These are phyloP conservation scores for Saturnispora kantuleensis DNA, from an alignment of 805 yeast genomes.

Conservation along the genomic window DNA sequence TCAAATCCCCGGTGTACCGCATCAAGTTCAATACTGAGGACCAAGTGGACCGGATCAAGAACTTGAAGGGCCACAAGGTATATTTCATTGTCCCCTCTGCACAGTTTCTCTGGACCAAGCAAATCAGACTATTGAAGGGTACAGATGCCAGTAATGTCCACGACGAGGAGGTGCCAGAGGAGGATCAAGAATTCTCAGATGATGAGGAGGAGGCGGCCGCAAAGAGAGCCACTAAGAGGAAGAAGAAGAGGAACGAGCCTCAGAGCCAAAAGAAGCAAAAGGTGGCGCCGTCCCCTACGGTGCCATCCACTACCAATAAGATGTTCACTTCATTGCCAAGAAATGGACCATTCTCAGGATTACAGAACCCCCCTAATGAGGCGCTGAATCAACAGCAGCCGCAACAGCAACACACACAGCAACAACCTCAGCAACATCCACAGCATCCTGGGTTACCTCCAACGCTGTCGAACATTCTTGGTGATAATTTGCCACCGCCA, in stretches of 20 bases:
- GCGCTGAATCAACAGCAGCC: not conserved
- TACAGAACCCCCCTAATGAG: too few relatives aligned
- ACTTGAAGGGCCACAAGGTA: constrained; percentile 45
- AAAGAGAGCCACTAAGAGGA: constrained; percentile 54
- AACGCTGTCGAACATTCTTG: not conserved
- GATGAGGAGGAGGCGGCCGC: constrained; percentile 79
- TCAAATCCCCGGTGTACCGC: constrained; percentile 72
- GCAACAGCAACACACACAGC: constrained; percentile 13
- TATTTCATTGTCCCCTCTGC: constrained; percentile 77
- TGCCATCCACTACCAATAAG: constrained; percentile 4
- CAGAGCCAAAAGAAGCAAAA: constrained; percentile 6
- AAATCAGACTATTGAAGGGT: constrained; percentile 64
- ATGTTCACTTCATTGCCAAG: constrained; percentile 11
- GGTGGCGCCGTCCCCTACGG: not conserved
- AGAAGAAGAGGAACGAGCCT: constrained; percentile 28
- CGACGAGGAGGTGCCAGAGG: constrained; percentile 89
- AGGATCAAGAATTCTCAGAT: constrained; percentile 91
- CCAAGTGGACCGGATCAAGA: constrained; percentile 37
- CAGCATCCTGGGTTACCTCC: not conserved
- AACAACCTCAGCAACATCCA: constrained; percentile 11
- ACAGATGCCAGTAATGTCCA: constrained; percentile 91
- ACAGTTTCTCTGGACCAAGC: constrained; percentile 66
- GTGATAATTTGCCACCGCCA: not conserved
- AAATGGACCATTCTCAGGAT: not conserved
- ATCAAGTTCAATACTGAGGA: constrained; percentile 52